These are phyloP conservation scores for Wickerhamomyces subpelliculosus DNA, from an alignment of 805 yeast species.

Conservation along the genomic window DNA sequence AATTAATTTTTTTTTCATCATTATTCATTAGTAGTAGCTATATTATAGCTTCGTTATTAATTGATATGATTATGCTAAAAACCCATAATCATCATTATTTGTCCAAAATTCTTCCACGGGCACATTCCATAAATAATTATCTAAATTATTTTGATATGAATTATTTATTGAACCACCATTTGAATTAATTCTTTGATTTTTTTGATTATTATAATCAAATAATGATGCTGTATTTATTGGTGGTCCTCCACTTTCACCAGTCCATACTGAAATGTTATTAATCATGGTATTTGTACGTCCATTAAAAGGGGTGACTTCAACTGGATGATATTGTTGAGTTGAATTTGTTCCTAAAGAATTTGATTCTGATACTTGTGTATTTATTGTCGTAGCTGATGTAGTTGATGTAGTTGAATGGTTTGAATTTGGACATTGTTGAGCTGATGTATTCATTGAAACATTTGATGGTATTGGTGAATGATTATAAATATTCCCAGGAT, in stretches of 20 bases:
- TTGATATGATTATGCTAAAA: conserved; percentile 33
- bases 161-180: background rate
- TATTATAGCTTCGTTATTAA: no score
- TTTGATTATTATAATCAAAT: conserved; percentile 4
- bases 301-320: conserved; percentile 18
- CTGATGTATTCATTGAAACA: conserved; percentile 5
- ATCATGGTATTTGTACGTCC: conserved; percentile 27
- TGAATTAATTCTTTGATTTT: conserved; percentile 1
- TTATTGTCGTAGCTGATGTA: conserved; percentile 8
- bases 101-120: conserved; percentile 43
- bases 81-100: conserved; percentile 41
- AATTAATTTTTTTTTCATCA: no score
- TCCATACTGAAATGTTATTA: conserved; percentile 49
- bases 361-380: conserved; percentile 3
- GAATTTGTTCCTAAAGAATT: conserved; percentile 2
- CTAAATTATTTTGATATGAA: background rate
- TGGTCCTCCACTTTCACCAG: conserved; percentile 31
- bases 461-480: no score
- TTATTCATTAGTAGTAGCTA: no score
- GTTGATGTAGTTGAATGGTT: conserved; percentile 4
- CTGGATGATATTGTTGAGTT: conserved; percentile 12
- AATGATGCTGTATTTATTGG: conserved; percentile 1
- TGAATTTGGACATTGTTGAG: conserved; percentile 4
- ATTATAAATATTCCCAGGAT: no score
- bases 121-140: conserved; percentile 20